Base-by-base conservation (phyloP, 1,284 basidiomycete genomes). In the Ganoderma boninense region DNA sequence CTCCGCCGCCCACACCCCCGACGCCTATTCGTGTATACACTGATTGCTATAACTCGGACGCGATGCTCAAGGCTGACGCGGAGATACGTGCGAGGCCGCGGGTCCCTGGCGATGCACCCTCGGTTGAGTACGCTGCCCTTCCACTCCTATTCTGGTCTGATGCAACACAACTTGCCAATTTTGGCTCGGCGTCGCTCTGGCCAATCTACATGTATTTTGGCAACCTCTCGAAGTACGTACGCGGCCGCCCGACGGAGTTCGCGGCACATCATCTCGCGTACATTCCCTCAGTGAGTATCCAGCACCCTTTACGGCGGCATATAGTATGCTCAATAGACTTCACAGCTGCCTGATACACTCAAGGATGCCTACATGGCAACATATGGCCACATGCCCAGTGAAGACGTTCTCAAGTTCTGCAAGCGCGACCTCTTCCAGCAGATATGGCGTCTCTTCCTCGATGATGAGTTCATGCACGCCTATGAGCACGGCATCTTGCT, bases 231-330 rank as follows among this genome's bases (percentile, higher is more conserved):
- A 79, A 79, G 60, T 78, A 77, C 44, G 62, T 71, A 10, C 73
- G 76, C 0, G 60, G 62, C 14, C 71, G 72, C 43, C 77, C 75
- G 4, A 62, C 61, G 0, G 46, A 42, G 13, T 61, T 69, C 23
- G 60, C 71, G 10, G 66, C 65, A 2, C 73, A 77, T 46, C 75
- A 77, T 63, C 14, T 82, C 0, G 81, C 78, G 3, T 81, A 80
- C 65, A 75, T 84, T 2, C 80, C 81, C 2, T 74, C 71, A 8
- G 78, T 81, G 60, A 38, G 66, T 65, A 5, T 2, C n/a, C n/a
- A n/a, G n/a, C 35, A n/a, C 49, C 18, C 20, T 1, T 10, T n/a
- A 26, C 23, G 1, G 23, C 8, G 4, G 4, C 5, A 20, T 4
- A 20, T 3, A 4, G 35, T 35, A 35, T 4, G 35, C 35, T 35